Evolutionary conservation across 257 asterid species (phyloP), one percentile per base, ranked within the genome.

Genomic region (Fraxinus cuspidata): DNA sequence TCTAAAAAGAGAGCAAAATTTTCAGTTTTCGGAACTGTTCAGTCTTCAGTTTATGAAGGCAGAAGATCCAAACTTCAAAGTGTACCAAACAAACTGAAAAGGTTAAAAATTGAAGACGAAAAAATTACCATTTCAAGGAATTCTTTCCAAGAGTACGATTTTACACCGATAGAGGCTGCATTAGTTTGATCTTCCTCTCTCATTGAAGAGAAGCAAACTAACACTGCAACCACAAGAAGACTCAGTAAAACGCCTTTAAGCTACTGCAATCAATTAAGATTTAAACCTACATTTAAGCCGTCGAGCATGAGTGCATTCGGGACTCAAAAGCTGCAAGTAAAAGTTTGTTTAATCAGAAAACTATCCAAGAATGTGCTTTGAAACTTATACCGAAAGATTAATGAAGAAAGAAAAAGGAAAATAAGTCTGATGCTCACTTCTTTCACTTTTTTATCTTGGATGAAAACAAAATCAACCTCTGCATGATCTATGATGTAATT

Each of bases 401-500:
- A 28, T 65, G 42, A 77, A 27, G 38, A 66, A 89, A 79, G 21
- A 13, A 60, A 1, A 32, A 25, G 73, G n/a, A 63, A 73, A 23
- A 49, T 27, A n/a, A 69, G 68, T 32, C 74, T 75, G 49, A 78
- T 34, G 34, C 94, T 87, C 76, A 95, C 99, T 73, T 90, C 89
- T 84, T 93, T 85, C 69, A 87, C 87, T 86, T 95, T 95, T 82
- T 85, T 88, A 73, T 90, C 94, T 82, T 95, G 98, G 73, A 93
- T 92, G 37, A 95, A 95, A 68, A 95, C 99, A 0, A 87, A 85
- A 40, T 86, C 95, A 21, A 93, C 83, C 87, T 90, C 98, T 53
- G 99, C 92, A 84, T 95, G 99, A 76, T 83, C 92, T 27, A 95
- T 70, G 75, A 95, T 95, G 80, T 85, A 95, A 81, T 93, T 85